Base-by-base conservation (phyloP, 805 yeast species). In the Candida saitoana region DNA sequence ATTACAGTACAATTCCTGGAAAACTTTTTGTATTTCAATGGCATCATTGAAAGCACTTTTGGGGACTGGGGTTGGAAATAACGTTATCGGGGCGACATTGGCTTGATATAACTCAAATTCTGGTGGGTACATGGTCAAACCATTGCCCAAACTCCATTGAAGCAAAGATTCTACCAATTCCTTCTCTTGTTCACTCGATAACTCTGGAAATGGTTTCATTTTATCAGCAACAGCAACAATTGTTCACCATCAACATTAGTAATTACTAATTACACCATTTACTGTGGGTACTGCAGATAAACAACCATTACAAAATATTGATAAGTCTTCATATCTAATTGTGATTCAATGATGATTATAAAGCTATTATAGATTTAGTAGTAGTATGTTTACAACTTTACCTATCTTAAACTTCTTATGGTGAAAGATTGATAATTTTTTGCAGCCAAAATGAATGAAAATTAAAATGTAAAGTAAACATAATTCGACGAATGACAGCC, bases 41-140 rank as follows among this genome's bases (percentile, higher is more conserved):
- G 96, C 95, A 46, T 74, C 70, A 7, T 77, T 71, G 59, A 87
- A 91, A 41, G 84, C 79, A 2, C 56, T 40, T 42, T 65, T 71
- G 3, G 96, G 91, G 49, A 89, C 80, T 5, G 96, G 96, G 0
- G 97, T 85, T 3, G 99, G 99, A 55, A 72, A 88, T 20, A 91
- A 54, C 1, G 99, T 93, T 7, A 88, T 80, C 30, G 99, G 99
- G 1, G 96, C 96, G 39, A 74, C 75, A 33, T 67, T 67, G n/a
- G 75, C 74, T 38, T 65, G 60, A 50, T 65, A 72, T 17, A 55
- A 47, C 9, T 65, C 47, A 52, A 71, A 79, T 18, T 73, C 68
- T 1, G 82, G 80, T 1, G 89, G 88, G 52, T 86, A 83, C 81
- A 90, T 82, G n/a, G 80, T 74, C 34, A 90, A 68, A 2, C 97